Evolutionary conservation across 345 rosid genomes (phyloP).

Genomic region (Gossypium anomalum): DNA sequence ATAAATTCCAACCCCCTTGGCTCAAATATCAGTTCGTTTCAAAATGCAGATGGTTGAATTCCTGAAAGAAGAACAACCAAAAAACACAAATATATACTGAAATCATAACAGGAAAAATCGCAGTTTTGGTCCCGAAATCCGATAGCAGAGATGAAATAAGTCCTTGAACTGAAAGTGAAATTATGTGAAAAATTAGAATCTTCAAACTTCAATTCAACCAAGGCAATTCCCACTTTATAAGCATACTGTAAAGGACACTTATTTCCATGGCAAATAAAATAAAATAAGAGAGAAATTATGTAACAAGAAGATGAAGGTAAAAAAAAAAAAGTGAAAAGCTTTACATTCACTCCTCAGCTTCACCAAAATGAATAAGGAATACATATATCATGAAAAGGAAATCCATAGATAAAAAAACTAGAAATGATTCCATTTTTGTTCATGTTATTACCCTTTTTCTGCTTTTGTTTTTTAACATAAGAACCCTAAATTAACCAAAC

Average conservation of each 20-base stretch:
- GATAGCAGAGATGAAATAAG: neutral
- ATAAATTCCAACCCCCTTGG: constrained; percentile 16
- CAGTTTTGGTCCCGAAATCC: neutral
- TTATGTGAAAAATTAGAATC: neutral
- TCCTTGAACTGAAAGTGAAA: neutral
- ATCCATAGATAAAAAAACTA: constrained; percentile 1
- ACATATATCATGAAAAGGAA: neutral
- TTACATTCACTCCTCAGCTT: constrained; percentile 4
- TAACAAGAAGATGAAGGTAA: constrained; percentile 4
- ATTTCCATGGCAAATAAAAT: too few relatives aligned
- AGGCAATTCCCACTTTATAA: too few relatives aligned
- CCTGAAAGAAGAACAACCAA: constrained; percentile 31
- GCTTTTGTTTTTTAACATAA: neutral
- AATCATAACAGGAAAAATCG: constrained; percentile 3
- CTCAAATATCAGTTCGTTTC: constrained; percentile 12
- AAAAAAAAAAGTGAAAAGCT: neutral
- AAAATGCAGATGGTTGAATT: constrained; percentile 21
- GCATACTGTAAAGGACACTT: too few relatives aligned
- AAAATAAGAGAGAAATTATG: too few relatives aligned
- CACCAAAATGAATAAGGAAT: neutral
- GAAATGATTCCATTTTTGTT: constrained; percentile 12
- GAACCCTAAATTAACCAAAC: constrained; percentile 14
- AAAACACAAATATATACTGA: constrained; percentile 9
- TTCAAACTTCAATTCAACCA: neutral
- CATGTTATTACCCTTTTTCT: neutral